Percentiles rank a stretch among this genome's conserved stretches.
These are phyloP conservation scores for Fraxinus xanthoxyloides DNA, from an alignment of 305 asterid genomes.

Conservation along the genomic window DNA sequence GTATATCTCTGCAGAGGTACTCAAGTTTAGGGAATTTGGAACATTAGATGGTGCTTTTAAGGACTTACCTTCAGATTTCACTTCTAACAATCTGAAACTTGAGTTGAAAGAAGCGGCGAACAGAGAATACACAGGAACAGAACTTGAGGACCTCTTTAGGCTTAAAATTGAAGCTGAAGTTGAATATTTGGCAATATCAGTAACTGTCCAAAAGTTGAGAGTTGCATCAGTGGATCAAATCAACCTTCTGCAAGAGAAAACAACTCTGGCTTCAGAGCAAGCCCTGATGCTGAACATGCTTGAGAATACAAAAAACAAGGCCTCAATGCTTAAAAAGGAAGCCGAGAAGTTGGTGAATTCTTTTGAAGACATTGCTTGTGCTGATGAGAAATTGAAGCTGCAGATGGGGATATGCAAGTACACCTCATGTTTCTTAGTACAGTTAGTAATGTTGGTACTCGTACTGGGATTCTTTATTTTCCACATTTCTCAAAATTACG, in stretches of 20 bases:
- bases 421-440: slow-evolving; percentile 48
- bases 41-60: slow-evolving; percentile 28
- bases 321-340: slow-evolving; percentile 42
- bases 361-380: slow-evolving; percentile 41
- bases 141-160: slow-evolving; percentile 50
- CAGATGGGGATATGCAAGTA: slow-evolving; percentile 52
- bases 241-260: slow-evolving; percentile 48
- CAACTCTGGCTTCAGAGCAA: slow-evolving; percentile 48
- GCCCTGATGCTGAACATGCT: slow-evolving; percentile 46
- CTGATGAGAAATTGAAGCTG: slow-evolving; percentile 46
- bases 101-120: slow-evolving; percentile 22
- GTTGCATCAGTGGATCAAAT: slow-evolving; percentile 45
- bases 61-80: slow-evolving; percentile 28
- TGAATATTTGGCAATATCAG: slow-evolving; percentile 50
- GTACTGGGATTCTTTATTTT: slow-evolving; percentile 32
- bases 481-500: slow-evolving; percentile 36
- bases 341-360: slow-evolving; percentile 44
- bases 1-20: slow-evolving; percentile 53
- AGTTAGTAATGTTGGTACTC: slow-evolving; percentile 43
- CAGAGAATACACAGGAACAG: slow-evolving; percentile 26
- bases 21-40: slow-evolving; percentile 55
- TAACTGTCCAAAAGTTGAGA: slow-evolving; percentile 41
- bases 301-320: slow-evolving; percentile 50
- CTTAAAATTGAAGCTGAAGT: slow-evolving; percentile 77
- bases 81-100: slow-evolving; percentile 22